phyloP scores from a whole-genome alignment of 805 yeast genomes.

The Nematodospora valgi region DNA sequence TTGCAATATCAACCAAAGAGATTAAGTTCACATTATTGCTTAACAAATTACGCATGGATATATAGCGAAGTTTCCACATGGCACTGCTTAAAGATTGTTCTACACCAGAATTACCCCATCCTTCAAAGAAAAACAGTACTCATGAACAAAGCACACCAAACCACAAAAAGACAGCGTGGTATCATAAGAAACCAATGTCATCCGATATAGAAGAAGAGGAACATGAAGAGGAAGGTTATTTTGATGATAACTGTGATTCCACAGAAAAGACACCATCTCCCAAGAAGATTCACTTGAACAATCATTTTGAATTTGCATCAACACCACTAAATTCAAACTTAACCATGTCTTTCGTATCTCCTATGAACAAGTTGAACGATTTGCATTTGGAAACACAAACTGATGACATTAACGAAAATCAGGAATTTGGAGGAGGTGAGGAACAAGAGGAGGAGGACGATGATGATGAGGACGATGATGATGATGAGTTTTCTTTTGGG shows the following conservation, averaged over 20 bases:
- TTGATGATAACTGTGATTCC: slow-evolving; percentile 1
- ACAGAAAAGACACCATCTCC: slow-evolving; percentile 9
- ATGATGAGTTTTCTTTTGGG: slow-evolving; percentile 18
- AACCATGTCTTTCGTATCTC: slow-evolving; percentile 26
- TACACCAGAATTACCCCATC: no score
- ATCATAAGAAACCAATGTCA: neutral
- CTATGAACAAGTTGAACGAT: slow-evolving; percentile 32
- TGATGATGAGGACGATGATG: slow-evolving; percentile 12
- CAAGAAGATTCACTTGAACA: slow-evolving; percentile 2
- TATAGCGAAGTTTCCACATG: no score
- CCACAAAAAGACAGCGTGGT: slow-evolving; percentile 8
- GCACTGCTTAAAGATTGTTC: no score
- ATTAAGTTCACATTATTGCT: no score
- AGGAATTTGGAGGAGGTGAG: slow-evolving; percentile 2
- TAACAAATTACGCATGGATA: no score
- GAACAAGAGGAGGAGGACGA: slow-evolving; percentile 7
- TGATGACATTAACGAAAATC: slow-evolving; percentile 13
- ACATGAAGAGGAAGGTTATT: neutral
- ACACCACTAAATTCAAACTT: slow-evolving; percentile 15
- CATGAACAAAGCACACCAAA: no score
- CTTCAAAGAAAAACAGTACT: no score
- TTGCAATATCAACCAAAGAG: no score
- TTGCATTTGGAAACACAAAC: slow-evolving; percentile 25
- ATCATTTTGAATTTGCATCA: slow-evolving; percentile 8
- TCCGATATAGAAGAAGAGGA: slow-evolving; percentile 1